Percentiles rank a stretch among this genome's conserved stretches.
phyloP scores from a whole-genome alignment of 257 asterid genomes.

The Nicotiana benthamiana region DNA sequence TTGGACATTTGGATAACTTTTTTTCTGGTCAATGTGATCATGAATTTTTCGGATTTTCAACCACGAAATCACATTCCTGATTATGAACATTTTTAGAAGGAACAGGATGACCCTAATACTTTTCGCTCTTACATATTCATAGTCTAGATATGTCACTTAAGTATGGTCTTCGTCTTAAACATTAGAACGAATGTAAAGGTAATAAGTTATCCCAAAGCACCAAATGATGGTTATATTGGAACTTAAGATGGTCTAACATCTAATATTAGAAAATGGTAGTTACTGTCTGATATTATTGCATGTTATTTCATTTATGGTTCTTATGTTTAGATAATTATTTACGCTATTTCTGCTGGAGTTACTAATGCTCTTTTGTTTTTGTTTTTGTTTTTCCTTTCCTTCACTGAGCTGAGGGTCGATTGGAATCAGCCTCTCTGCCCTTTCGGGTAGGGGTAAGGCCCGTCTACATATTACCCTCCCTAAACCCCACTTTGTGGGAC shows the following conservation, averaged over 20 bases:
- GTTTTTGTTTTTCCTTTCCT: no score
- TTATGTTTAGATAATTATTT: no score
- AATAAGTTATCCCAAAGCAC: background rate
- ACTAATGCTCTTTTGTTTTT: no score
- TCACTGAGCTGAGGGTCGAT: no score
- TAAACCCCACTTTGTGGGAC: no score
- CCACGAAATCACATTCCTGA: background rate
- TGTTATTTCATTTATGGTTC: no score
- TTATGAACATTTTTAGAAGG: background rate
- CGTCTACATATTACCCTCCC: no score
- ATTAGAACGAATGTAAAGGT: background rate
- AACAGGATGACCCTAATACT: background rate
- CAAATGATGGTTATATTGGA: background rate
- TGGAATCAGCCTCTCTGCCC: no score
- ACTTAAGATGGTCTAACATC: background rate
- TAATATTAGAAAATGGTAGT: background rate
- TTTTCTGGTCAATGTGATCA: background rate
- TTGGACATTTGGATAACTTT: background rate
- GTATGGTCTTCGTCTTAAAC: background rate
- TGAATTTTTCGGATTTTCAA: background rate
- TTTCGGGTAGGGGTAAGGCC: no score
- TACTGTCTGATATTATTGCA: no score
- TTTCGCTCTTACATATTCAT: background rate
- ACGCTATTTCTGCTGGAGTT: no score
- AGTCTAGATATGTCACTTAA: background rate